Evolutionary conservation across 768 basidiomycete genomes (phyloP), one percentile per base, ranked within the genome.

Genomic region (Agrocybe chaxingu): DNA sequence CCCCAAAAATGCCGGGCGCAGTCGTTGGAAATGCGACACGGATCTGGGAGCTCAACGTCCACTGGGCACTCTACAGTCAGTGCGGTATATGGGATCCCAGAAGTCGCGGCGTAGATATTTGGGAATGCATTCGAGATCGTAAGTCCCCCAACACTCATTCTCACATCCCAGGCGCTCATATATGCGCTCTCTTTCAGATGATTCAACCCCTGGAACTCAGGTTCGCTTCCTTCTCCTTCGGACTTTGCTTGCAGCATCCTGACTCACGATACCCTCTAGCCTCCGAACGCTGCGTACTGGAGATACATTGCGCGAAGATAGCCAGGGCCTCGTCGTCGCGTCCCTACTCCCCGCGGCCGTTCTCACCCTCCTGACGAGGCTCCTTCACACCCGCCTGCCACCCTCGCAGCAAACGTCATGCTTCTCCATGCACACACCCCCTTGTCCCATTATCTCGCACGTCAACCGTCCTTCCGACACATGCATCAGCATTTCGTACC

Each of bases 111-210:
- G 87, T 89, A 37, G 84, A 87, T 49, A 77, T 89, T 48, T 89
- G 85, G 85, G 85, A 89, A 59, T 89, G 87, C 62, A 70, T 87
- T 47, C 67, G 73, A 65, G 77, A 80, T 58, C 87, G 87, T 88
- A 66, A 67, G 84, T 77, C 45, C 34, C 54, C 45, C 24, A 29
- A 10, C 31, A 41, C 11, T 34, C 50, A 11, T 4, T 35, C 49
- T 31, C 48, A 38, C n/a, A 13, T 42, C 13, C 36, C 32, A 19
- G 40, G 45, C 37, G 29, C 53, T 59, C 48, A 54, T 31, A 40
- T 16, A 24, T 18, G 7, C 37, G 45, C 18, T 46, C 50, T 42
- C 7, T 47, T 44, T 24, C 49, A 87, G 86, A 88, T 68, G 70
- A 81, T 46, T 84, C 85, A 8, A 79, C 77, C 5, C 72, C 75